Evolutionary conservation across 805 yeast species (phyloP).

Genomic region (Candida alai): DNA sequence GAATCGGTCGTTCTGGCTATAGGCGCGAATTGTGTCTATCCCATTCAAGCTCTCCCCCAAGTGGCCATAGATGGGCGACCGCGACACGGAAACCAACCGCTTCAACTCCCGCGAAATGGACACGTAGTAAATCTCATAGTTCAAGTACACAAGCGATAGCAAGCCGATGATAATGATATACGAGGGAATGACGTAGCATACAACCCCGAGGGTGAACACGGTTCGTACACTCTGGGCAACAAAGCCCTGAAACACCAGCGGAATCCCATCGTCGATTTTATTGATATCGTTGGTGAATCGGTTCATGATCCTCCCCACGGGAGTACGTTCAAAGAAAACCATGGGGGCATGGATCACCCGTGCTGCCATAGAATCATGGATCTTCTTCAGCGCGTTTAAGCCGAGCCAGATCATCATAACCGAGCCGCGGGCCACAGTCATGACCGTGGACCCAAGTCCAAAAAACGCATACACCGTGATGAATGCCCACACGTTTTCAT

Average conservation of each 20-base stretch:
- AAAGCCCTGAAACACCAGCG: constrained; percentile 49
- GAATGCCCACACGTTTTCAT: constrained; percentile 41
- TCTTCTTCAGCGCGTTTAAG: constrained; percentile 49
- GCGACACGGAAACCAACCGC: constrained; percentile 63
- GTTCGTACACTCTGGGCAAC: constrained; percentile 44
- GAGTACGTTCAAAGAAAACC: constrained; percentile 67
- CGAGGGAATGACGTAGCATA: constrained; percentile 52
- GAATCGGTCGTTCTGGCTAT: constrained; percentile 62
- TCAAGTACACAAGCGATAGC: constrained; percentile 55
- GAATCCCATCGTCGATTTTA: constrained; percentile 52
- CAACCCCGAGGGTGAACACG: constrained; percentile 47
- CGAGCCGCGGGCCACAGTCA: constrained; percentile 44
- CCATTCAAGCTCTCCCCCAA: constrained; percentile 81
- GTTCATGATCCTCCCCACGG: constrained; percentile 62
- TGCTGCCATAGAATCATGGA: constrained; percentile 56
- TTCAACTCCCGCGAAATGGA: constrained; percentile 74
- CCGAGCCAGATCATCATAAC: constrained; percentile 52
- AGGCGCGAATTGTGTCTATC: constrained; percentile 74
- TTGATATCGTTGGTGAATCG: constrained; percentile 62
- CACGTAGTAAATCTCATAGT: constrained; percentile 68
- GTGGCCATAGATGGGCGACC: constrained; percentile 77
- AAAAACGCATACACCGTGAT: constrained; percentile 53
- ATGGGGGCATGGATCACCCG: constrained; percentile 58
- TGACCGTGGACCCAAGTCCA: constrained; percentile 50
- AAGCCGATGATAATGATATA: constrained; percentile 45